Base-by-base conservation (phyloP, 2,329 filamentous ascomycete species). In the Sclerotinia nivalis region DNA sequence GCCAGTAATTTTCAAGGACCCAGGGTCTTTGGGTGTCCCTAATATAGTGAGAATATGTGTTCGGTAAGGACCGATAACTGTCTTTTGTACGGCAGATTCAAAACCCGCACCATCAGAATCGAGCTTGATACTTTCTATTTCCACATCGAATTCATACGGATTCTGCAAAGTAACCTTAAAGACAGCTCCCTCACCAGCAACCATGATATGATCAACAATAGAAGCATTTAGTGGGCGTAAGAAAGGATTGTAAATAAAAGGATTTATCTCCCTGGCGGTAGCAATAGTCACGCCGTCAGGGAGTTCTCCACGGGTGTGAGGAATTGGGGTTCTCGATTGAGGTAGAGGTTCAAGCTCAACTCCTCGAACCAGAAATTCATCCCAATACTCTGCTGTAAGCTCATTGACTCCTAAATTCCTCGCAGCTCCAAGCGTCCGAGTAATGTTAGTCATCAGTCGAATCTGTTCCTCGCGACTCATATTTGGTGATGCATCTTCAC, bases 171-270 rank as follows among this genome's bases (percentile, higher is more conserved):
- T 93, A 43, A 98, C 86, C 74, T 87, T 87, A 80, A 97, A 97
- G 5, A 86, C 88, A 2, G 92, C 89, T 70, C 87, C 81, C 79
- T 98, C 94, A 22, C 89, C 90, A 6, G 92, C 89, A 28, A 98
- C 92, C 43, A 97, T 83, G 0, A 93, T 86, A 70, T 85, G 86
- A 70, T 93, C 89, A 1, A 84, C 83, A 25, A 82, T 83, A 34
- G 85, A 85, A 66, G 90, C 85, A 55, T 88, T 85, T 0, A 85
- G 81, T 67, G 85, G 85, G 79, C 93, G 93, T 28, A 93, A 81
- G 76, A 97, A 98, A 0, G 96, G 93, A 76, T 97, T 97, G 78
- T 98, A 97, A 70, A 99, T 92, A 75, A 99, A 97, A 0, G 96
- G 96, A 72, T 96, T 93, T 73, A 85, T 81, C 69, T 80, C 76